phyloP scores from a whole-genome alignment of 2,329 filamentous ascomycete genomes.

The Xylariaceae sp. region DNA sequence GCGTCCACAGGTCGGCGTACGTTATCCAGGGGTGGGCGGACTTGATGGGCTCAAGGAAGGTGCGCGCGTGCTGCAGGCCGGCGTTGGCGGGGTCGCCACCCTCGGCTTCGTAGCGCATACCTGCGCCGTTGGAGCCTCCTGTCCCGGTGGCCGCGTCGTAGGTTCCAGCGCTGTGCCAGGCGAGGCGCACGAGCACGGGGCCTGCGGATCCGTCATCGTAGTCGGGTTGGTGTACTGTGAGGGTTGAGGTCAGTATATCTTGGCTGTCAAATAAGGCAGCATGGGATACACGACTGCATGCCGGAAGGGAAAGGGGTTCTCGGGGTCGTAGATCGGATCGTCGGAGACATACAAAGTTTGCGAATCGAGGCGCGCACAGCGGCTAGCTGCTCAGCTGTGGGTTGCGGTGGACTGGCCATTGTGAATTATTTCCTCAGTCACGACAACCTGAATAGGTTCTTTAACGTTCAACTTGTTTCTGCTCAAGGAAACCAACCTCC shows the following conservation, averaged over 20 bases:
- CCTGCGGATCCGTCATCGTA: conserved; percentile 62
- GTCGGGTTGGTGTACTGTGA: conserved; percentile 47
- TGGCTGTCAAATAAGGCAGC: too few relatives aligned
- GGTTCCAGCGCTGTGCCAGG: conserved; percentile 61
- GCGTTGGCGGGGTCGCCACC: conserved; percentile 61
- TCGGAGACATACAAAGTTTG: conserved; percentile 37
- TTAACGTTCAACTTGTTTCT: too few relatives aligned
- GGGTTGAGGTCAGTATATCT: not conserved
- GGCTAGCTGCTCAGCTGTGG: conserved; percentile 24
- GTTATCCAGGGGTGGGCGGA: conserved; percentile 56
- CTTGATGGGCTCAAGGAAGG: conserved; percentile 60
- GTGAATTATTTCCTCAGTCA: too few relatives aligned
- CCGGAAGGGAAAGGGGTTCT: too few relatives aligned
- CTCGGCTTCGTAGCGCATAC: conserved; percentile 61
- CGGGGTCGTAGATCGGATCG: too few relatives aligned
- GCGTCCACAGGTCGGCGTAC: conserved; percentile 61
- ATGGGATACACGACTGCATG: too few relatives aligned
- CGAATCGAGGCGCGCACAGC: conserved; percentile 48
- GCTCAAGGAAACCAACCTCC: too few relatives aligned
- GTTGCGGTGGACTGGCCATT: conserved; percentile 3
- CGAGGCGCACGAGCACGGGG: conserved; percentile 57
- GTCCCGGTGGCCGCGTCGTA: conserved; percentile 55
- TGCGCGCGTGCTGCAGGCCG: conserved; percentile 56
- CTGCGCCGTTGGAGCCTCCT: conserved; percentile 59
- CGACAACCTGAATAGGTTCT: too few relatives aligned